Conservation (phyloP, 495 filamentous ascomycete species). For the Lineolata rhizophorae region DNA sequence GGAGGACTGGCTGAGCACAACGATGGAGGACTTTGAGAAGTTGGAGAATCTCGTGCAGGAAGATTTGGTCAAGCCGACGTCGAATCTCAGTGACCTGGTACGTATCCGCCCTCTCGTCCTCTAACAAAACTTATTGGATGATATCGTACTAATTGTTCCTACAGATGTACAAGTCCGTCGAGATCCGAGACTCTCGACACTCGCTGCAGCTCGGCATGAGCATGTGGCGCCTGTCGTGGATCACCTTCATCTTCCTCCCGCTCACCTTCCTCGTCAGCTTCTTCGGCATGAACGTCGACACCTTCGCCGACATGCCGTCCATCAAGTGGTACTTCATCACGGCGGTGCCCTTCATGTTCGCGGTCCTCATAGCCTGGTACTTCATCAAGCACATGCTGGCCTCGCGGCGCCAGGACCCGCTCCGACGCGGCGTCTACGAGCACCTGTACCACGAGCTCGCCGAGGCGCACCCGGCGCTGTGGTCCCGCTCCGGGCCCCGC, state of each 20-base stretch:
- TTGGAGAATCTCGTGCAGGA: constrained; percentile 24
- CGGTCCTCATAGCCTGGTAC: constrained; percentile 26
- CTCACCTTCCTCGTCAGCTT: constrained; percentile 28
- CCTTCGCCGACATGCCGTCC: constrained; percentile 19
- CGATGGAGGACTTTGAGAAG: constrained; percentile 19
- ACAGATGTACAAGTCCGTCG: constrained; percentile 36
- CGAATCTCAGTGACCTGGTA: constrained; percentile 20
- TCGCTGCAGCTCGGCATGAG: constrained; percentile 26
- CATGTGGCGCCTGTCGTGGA: constrained; percentile 21
- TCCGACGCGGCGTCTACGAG: constrained; percentile 29
- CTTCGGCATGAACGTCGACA: constrained; percentile 33
- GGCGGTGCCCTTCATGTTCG: constrained; percentile 22
- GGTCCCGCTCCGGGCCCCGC: constrained; percentile 25
- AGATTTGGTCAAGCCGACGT: constrained; percentile 28
- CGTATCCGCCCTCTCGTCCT: constrained; percentile 6
- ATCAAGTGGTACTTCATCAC: constrained; percentile 31
- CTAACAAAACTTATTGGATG: no score
- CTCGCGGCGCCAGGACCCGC: constrained; percentile 21
- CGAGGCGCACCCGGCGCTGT: constrained; percentile 22
- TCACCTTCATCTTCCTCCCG: constrained; percentile 29
- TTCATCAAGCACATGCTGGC: constrained; percentile 26
- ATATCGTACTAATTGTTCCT: no score
- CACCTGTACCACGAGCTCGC: constrained; percentile 25
- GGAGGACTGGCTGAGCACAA: constrained; percentile 21
- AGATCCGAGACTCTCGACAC: constrained; percentile 28